Conservation (phyloP, 495 filamentous ascomycete genomes). For the Hypoxylon fragiforme region DNA sequence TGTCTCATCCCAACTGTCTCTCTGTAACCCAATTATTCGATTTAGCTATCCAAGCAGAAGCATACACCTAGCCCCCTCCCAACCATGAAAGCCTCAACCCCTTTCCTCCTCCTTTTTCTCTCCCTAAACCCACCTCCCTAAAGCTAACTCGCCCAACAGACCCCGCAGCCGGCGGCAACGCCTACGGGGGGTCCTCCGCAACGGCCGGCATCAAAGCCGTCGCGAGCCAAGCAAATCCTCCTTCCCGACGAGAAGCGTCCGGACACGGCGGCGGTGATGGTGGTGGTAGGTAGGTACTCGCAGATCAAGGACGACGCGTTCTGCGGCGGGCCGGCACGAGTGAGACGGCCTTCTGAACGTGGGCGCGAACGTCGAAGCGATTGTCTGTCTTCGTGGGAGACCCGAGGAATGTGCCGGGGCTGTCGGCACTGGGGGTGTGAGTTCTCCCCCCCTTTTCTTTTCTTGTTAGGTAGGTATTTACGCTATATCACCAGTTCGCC, state of each 20-base stretch:
- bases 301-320: conserved; percentile 59
- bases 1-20: too few relatives aligned
- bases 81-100: conserved; percentile 11
- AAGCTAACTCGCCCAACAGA: too few relatives aligned
- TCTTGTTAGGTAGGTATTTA: conserved; percentile 18
- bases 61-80: too few relatives aligned
- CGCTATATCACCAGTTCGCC: too few relatives aligned
- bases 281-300: conserved; percentile 57
- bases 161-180: conserved; percentile 51
- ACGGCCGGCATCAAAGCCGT: conserved; percentile 56
- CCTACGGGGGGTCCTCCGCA: conserved; percentile 59
- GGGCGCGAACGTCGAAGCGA: conserved; percentile 51
- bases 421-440: conserved; percentile 58
- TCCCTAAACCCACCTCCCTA: too few relatives aligned
- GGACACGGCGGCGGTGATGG: conserved; percentile 50
- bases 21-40: too few relatives aligned
- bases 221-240: conserved; percentile 51
- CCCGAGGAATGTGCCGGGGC: conserved; percentile 55
- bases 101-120: conserved; percentile 11
- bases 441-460: conserved; percentile 26
- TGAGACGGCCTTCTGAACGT: conserved; percentile 46
- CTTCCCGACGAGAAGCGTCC: conserved; percentile 53
- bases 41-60: too few relatives aligned
- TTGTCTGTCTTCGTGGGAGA: conserved; percentile 59
- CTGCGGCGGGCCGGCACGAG: conserved; percentile 59